Conservation (phyloP, 352 stramenopile species). For the Pythium phragmitis region DNA sequence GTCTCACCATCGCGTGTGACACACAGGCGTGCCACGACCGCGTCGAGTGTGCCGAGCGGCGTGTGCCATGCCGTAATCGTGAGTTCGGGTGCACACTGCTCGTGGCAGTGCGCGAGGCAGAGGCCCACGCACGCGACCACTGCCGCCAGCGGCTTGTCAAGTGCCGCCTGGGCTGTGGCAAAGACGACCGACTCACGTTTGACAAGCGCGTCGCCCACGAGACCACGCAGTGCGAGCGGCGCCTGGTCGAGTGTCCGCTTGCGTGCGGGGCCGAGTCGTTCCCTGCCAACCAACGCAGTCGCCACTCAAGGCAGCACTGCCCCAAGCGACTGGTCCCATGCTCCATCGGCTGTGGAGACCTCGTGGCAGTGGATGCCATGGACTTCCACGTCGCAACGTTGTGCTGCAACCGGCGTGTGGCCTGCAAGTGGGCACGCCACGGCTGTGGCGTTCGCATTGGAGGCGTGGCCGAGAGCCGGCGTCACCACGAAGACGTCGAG, state of each 20-base stretch:
- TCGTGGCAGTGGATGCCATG: constrained; percentile 55
- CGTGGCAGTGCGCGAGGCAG: constrained; percentile 36
- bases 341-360: constrained; percentile 41
- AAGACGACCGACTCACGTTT: constrained; percentile 29
- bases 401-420: constrained; percentile 42
- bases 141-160: constrained; percentile 53
- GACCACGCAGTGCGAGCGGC: constrained; percentile 41
- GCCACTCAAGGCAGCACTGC: constrained; percentile 45
- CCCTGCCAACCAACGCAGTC: constrained; percentile 36
- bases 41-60: constrained; percentile 33
- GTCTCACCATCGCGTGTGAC: constrained; percentile 36
- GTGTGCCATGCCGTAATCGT: constrained; percentile 50
- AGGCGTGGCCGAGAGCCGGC: constrained; percentile 37
- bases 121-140: constrained; percentile 44
- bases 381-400: constrained; percentile 52
- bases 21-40: constrained; percentile 34
- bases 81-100: constrained; percentile 49
- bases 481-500: constrained; percentile 57
- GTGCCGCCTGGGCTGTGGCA: constrained; percentile 55
- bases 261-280: constrained; percentile 41
- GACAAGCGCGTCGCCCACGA: constrained; percentile 56
- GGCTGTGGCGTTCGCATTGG: constrained; percentile 48
- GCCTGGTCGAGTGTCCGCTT: constrained; percentile 41
- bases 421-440: constrained; percentile 52
- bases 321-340: constrained; percentile 56